Base-by-base conservation (phyloP, 192 early-diverging fungal species). In the Backusella tarrabulga region DNA sequence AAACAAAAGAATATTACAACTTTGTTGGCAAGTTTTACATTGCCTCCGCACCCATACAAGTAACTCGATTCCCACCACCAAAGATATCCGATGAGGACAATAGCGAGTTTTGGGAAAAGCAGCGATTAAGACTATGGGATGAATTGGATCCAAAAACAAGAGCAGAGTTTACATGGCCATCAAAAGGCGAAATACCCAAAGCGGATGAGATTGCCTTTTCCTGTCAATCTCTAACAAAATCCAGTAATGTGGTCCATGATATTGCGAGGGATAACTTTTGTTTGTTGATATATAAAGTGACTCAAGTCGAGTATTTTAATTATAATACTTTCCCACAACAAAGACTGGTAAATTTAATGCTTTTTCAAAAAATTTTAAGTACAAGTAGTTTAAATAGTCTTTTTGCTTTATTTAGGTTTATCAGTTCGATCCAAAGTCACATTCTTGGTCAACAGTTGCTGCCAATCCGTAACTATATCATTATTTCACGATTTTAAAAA, bases 181-280 rank as follows among this genome's bases (percentile, higher is more conserved):
- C 80, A 15, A 68, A 88, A 35, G 91, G 92, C 6, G 90, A 91
- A 38, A 56, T 81, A 3, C 84, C 88, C 9, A 83, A 82, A 50
- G 68, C 80, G 1, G 83, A 80, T 66, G 71, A 86, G 9, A 74
- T 84, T n/a, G 81, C 89, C 3, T 92, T 88, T 73, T 84, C 85
- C 23, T 93, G 92, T 73, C 78, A 86, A 19, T 85, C 84, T 23
- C 76, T 93, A 46, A 89, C 91, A 41, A 79, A 38, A 5, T 6
- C 35, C 26, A 12, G 78, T 88, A 19, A 26, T 6, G 77, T 89
- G 32, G 71, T 89, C 56, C 90, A 94, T 80, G 91, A 91, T 72
- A 83, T 86, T 74, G 93, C 93, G 1, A 76, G 92, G 70, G 93
- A 95, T 71, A 93, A 94, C 76, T 94, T 92, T 78, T 91, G 91